Conservation (phyloP, 2,329 filamentous ascomycete species). For the Microascus cirrosus region DNA sequence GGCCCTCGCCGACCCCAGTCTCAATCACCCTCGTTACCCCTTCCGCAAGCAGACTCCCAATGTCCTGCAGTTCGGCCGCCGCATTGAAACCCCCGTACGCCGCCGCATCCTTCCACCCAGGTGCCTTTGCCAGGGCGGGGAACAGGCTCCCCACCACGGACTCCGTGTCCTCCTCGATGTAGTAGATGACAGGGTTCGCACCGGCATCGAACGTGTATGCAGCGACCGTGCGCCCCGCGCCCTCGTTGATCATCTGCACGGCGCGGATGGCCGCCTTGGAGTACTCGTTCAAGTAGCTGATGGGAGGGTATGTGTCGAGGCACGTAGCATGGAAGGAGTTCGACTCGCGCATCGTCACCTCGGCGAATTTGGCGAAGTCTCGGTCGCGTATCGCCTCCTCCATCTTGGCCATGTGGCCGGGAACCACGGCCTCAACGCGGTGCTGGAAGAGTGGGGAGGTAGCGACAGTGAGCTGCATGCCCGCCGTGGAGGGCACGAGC, state of each 20-base stretch:
- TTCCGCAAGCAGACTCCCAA: constrained; percentile 56
- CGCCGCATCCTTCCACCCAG: constrained; percentile 58
- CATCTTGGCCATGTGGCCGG: constrained; percentile 73
- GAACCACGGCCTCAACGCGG: constrained; percentile 66
- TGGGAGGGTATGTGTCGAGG: constrained; percentile 89
- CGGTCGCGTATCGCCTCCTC: constrained; percentile 65
- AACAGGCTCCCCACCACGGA: constrained; percentile 71
- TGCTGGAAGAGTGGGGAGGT: constrained; percentile 81
- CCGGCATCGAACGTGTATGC: constrained; percentile 98
- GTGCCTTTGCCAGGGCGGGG: constrained; percentile 47
- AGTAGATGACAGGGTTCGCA: constrained; percentile 95
- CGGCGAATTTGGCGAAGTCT: constrained; percentile 80
- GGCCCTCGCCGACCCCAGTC: constrained; percentile 85
- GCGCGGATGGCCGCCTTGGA: constrained; percentile 76
- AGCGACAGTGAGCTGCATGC: constrained; percentile 94
- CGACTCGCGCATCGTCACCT: constrained; percentile 90
- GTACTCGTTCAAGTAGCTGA: constrained; percentile 97
- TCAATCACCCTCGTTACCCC: constrained; percentile 85
- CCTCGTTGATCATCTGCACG: constrained; percentile 79
- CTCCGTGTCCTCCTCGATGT: constrained; percentile 66
- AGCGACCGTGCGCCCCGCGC: constrained; percentile 67
- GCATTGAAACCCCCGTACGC: constrained; percentile 34
- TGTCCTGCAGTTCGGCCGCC: constrained; percentile 46
- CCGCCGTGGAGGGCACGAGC: constrained; percentile 80
- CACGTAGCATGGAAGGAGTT: constrained; percentile 96